Conservation (phyloP, 148 eudicot species). For the Euryodendron excelsum region DNA sequence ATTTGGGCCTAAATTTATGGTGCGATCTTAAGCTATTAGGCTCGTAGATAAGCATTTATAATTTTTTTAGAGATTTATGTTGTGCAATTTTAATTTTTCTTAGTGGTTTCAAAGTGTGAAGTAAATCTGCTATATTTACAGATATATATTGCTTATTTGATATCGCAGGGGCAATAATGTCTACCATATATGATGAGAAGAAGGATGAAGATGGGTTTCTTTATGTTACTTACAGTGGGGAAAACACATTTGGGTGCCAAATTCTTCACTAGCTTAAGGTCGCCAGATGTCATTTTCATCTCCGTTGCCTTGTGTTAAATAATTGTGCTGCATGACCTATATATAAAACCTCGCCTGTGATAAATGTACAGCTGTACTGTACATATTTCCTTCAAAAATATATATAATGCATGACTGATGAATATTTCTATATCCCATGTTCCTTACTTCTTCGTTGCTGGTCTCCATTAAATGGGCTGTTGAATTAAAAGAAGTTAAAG, state of each 20-base stretch:
- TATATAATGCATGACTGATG: not conserved
- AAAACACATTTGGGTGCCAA: constrained; percentile 37
- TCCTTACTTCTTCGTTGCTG: not conserved
- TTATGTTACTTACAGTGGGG: constrained; percentile 44
- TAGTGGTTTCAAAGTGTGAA: too few relatives aligned
- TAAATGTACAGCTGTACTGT: not conserved
- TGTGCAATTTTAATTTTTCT: too few relatives aligned
- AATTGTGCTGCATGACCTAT: not conserved
- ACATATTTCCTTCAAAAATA: not conserved
- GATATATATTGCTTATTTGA: not conserved
- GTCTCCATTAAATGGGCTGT: not conserved
- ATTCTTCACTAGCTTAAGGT: constrained; percentile 1
- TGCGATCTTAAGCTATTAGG: not conserved
- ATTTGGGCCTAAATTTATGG: not conserved
- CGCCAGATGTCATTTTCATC: not conserved
- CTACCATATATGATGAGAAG: constrained; percentile 39
- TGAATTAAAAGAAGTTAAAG: not conserved
- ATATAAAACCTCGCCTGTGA: not conserved
- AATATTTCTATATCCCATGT: not conserved
- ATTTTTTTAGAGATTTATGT: too few relatives aligned
- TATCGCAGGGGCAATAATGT: constrained; percentile 37
- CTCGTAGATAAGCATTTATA: not conserved
- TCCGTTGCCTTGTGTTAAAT: not conserved
- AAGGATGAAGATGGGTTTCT: constrained; percentile 44
- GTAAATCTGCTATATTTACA: too few relatives aligned